Conservation (phyloP, 2,329 filamentous ascomycete genomes). For the Acrocalymma vagum region DNA sequence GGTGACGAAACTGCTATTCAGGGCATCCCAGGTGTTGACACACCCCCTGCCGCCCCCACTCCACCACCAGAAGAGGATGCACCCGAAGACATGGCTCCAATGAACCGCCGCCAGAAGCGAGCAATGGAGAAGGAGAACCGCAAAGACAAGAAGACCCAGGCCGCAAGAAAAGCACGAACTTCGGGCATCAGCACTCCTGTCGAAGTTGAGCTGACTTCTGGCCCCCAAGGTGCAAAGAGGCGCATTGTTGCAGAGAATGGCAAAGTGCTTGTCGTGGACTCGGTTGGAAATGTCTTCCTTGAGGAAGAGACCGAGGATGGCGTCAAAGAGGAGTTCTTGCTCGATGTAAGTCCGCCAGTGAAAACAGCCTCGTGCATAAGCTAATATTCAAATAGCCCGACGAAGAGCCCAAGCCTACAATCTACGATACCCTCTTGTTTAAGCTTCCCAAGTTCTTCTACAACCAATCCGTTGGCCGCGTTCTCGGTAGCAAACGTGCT, state of each 20-base stretch:
- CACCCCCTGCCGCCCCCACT: constrained; percentile 47
- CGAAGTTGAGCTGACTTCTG: constrained; percentile 59
- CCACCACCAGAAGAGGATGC: constrained; percentile 47
- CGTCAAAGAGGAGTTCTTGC: constrained; percentile 79
- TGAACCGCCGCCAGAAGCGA: constrained; percentile 85
- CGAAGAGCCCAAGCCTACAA: constrained; percentile 78
- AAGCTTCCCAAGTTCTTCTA: constrained; percentile 80
- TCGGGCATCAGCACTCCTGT: constrained; percentile 63
- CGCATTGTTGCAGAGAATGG: constrained; percentile 93
- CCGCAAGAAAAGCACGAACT: constrained; percentile 65
- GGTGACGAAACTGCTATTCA: constrained; percentile 76
- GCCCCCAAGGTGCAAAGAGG: constrained; percentile 81
- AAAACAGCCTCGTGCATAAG: neutral
- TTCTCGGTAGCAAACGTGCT: constrained; percentile 50
- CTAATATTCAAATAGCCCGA: constrained; percentile 65
- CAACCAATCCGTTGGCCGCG: constrained; percentile 55
- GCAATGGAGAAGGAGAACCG: constrained; percentile 86
- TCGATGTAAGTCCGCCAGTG: constrained; percentile 78
- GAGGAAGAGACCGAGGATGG: constrained; percentile 92
- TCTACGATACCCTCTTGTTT: constrained; percentile 84
- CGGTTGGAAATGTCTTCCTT: constrained; percentile 90
- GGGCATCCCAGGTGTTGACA: constrained; percentile 69
- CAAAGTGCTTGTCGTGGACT: constrained; percentile 93
- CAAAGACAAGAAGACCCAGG: constrained; percentile 64
- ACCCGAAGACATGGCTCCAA: constrained; percentile 63